These are phyloP conservation scores for Phaeosphaeria sp. DNA, from an alignment of 2,329 filamentous ascomycete genomes.

Conservation along the genomic window DNA sequence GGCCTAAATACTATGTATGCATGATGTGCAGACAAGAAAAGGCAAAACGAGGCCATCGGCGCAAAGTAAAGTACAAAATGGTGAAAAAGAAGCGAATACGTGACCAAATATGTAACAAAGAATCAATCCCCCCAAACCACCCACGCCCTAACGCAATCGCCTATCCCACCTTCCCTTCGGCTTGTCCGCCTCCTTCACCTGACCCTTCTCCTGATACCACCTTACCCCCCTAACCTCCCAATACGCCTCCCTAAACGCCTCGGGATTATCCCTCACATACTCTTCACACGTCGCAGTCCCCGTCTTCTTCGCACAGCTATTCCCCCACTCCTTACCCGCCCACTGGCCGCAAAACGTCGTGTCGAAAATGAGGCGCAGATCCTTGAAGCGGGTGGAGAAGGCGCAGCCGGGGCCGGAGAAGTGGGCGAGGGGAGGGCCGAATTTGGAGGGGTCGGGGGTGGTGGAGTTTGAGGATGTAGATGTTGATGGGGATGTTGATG, in stretches of 20 bases:
- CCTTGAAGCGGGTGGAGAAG: conserved; percentile 54
- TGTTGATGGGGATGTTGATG: no score
- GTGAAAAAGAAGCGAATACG: no score
- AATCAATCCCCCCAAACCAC: not conserved
- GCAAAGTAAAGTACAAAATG: no score
- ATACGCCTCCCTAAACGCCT: conserved; percentile 39
- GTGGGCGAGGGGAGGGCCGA: conserved; percentile 38
- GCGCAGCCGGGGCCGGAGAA: conserved; percentile 49
- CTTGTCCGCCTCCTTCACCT: not conserved
- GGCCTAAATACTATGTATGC: no score
- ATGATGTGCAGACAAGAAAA: no score
- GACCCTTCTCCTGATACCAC: conserved; percentile 29
- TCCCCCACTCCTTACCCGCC: conserved; percentile 65
- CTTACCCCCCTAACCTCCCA: conserved; percentile 44
- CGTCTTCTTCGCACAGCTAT: conserved; percentile 34
- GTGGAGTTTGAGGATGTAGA: conserved; percentile 4
- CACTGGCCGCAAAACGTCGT: conserved; percentile 62
- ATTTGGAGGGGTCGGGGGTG: conserved; percentile 24
- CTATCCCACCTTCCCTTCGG: not conserved
- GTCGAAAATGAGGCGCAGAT: conserved; percentile 52
- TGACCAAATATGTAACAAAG: not conserved
- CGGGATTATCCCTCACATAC: conserved; percentile 40
- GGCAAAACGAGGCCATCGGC: no score
- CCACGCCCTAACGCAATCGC: no score
- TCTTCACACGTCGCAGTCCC: conserved; percentile 57